Base-by-base conservation (phyloP, 2,329 filamentous ascomycete species). In the Xylariales sp. region DNA sequence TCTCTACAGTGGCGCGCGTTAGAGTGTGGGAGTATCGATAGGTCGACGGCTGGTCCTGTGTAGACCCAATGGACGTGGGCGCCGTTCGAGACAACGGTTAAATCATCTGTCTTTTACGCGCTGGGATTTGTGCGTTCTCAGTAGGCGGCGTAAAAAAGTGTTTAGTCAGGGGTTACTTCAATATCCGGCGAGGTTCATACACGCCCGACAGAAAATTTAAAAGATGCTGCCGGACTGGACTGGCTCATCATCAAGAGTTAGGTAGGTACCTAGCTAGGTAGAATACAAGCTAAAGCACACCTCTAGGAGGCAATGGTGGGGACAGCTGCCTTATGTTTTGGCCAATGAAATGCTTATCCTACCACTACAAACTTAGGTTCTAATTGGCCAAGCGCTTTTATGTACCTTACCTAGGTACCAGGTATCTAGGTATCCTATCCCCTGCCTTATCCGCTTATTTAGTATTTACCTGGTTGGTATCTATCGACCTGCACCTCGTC, bases 31-130 rank as follows among this genome's bases (percentile, higher is more conserved):
- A 71, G 56, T 66, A 60, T 50, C 46, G 36, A 50, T 18, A 43
- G 34, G 48, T 58, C 53, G 64, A 72, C 72, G 72, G 72, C 74
- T 69, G 43, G 75, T 72, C 73, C 71, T 75, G 70, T 28, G 64
- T 71, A 68, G 63, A 69, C 76, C 71, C 74, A 71, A 74, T 75
- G 72, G 75, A 76, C 75, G 70, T 71, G 70, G 65, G 70, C 70
- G 75, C 73, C 69, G 69, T 56, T 65, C 12, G 55, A 57, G 34
- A 50, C 60, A 68, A 56, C 60, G 56, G 59, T 69, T 72, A 67
- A 69, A 69, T 65, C 75, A 77, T 76, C 71, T 75, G 73, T 68
- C 61, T 23, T 64, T 57, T 30, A 32, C 49, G 52, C 54, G 68
- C 66, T 32, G n/a, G n/a, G 23, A 36, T 14, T 32, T 55, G 34